phyloP scores from a whole-genome alignment of 352 stramenopile species.

The Phytophthora megakarya region DNA sequence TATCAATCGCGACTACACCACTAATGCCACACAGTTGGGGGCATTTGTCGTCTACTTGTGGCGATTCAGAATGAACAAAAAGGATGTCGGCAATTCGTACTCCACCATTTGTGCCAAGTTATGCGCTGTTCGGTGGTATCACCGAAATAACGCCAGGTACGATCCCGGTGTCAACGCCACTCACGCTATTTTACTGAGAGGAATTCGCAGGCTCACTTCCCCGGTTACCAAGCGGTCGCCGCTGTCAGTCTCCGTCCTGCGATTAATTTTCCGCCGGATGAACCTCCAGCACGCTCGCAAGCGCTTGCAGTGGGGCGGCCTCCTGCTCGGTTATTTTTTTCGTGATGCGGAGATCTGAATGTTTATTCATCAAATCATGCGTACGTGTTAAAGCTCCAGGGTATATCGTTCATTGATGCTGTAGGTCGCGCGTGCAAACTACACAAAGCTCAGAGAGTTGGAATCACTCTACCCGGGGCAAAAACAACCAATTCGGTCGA shows the following conservation, averaged over 20 bases:
- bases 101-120: slow-evolving; percentile 17
- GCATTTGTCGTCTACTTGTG: slow-evolving; percentile 15
- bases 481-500: too few relatives aligned
- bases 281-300: slow-evolving; percentile 10
- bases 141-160: slow-evolving; percentile 14
- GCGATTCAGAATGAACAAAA: slow-evolving; percentile 9
- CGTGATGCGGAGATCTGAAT: slow-evolving; percentile 20
- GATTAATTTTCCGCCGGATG: not conserved
- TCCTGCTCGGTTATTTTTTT: slow-evolving; percentile 28
- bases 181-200: slow-evolving; percentile 20
- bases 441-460: too few relatives aligned
- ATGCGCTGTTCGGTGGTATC: slow-evolving; percentile 18
- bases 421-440: too few relatives aligned
- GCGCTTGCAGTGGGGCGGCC: slow-evolving; percentile 14
- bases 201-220: slow-evolving; percentile 14
- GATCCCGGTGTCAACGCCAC: slow-evolving; percentile 22
- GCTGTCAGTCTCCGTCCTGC: slow-evolving; percentile 11
- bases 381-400: slow-evolving; percentile 17
- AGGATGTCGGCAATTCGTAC: slow-evolving; percentile 6
- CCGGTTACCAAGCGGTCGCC: slow-evolving; percentile 15
- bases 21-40: slow-evolving; percentile 7
- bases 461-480: too few relatives aligned
- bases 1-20: not conserved
- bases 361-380: slow-evolving; percentile 21
- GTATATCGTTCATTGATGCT: not conserved